A percentile compares a stretch with the other conserved stretches of the same genome.
phyloP scores from a whole-genome alignment of 768 basidiomycete genomes.

The Glaciozyma antarctica region DNA sequence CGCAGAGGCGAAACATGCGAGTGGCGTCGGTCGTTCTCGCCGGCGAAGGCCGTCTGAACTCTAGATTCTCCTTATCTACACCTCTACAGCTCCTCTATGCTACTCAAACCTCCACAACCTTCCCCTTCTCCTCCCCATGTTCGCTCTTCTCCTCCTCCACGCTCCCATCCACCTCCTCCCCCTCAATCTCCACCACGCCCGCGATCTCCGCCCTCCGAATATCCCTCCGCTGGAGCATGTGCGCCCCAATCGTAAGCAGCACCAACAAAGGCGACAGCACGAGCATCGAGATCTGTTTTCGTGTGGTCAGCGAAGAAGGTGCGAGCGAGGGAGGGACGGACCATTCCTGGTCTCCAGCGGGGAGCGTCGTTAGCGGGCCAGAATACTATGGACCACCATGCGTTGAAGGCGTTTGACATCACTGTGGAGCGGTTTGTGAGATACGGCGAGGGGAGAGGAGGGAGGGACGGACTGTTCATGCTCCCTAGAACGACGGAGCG shows the following conservation, averaged over 20 bases:
- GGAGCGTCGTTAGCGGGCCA: constrained; percentile 68
- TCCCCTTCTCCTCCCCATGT: not conserved
- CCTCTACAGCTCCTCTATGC: not conserved
- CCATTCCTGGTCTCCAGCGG: constrained; percentile 50
- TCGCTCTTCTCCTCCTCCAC: no score
- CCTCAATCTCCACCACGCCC: not conserved
- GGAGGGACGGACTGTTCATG: constrained; percentile 48
- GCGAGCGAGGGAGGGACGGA: no score
- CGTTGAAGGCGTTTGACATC: constrained; percentile 9
- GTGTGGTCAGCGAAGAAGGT: no score
- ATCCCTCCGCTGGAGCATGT: constrained; percentile 13
- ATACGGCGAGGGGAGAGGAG: not conserved
- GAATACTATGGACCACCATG: constrained; percentile 42
- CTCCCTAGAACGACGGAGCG: constrained; percentile 60
- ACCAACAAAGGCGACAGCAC: constrained; percentile 12
- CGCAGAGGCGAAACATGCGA: no score
- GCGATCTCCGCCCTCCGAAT: not conserved
- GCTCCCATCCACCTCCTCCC: not conserved
- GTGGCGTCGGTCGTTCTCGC: no score
- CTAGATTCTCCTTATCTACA: no score
- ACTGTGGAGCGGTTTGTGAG: not conserved
- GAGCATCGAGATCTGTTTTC: constrained; percentile 37
- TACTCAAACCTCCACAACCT: not conserved
- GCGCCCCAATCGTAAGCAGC: not conserved
- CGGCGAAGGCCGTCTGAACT: no score